Conservation (phyloP, 768 basidiomycete genomes). For the Myochromella boudieri region DNA sequence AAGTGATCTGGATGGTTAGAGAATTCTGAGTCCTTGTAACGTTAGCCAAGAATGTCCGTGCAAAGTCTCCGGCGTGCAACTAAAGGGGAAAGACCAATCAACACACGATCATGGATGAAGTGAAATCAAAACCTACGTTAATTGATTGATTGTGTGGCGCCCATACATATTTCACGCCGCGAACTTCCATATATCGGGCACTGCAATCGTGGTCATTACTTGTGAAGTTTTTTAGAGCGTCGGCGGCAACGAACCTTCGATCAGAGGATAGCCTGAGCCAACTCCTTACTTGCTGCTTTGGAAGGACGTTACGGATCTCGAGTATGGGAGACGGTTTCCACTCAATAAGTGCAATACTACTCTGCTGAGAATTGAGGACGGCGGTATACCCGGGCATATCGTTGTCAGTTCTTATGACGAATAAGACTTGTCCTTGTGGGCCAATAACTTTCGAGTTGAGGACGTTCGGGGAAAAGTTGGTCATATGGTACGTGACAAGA, state of each 20-base stretch:
- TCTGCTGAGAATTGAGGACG: conserved; percentile 47
- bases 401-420: conserved; percentile 49
- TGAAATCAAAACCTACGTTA: conserved; percentile 39
- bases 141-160: conserved; percentile 52
- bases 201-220: conserved; percentile 21
- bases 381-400: conserved; percentile 52
- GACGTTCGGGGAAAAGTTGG: conserved; percentile 47
- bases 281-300: conserved; percentile 46
- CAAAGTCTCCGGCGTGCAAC: conserved; percentile 43
- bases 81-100: conserved; percentile 22
- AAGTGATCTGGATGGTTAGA: conserved; percentile 54
- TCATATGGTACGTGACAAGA: conserved; percentile 46
- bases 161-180: conserved; percentile 55
- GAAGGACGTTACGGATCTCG: conserved; percentile 51
- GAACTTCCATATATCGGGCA: conserved; percentile 50
- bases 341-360: conserved; percentile 53
- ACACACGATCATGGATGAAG: not conserved
- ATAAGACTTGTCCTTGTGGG: conserved; percentile 45
- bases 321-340: conserved; percentile 52
- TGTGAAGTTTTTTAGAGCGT: not conserved
- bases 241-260: conserved; percentile 28
- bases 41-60: conserved; percentile 44
- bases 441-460: conserved; percentile 57
- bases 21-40: conserved; percentile 44
- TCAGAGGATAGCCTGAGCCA: conserved; percentile 59